A percentile compares a stretch with the other conserved stretches of the same genome.
Conservation (phyloP, 2,329 filamentous ascomycete genomes). For the Diaporthe nobilis region DNA sequence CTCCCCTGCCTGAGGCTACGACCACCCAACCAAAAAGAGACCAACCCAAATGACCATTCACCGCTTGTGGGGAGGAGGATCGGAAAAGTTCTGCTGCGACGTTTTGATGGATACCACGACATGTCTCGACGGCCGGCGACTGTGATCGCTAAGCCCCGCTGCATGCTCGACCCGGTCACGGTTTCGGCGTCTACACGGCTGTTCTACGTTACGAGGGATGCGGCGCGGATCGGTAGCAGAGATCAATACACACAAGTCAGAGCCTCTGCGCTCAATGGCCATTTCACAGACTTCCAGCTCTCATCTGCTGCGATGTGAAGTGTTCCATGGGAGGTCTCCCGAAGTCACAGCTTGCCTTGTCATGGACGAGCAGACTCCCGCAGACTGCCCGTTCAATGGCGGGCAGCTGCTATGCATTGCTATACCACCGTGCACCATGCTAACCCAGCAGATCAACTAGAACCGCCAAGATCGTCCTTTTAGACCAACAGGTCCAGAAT, state of each 20-base stretch:
- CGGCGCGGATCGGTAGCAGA: conserved; percentile 48
- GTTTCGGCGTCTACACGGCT: conserved; percentile 49
- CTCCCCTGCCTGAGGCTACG: neutral
- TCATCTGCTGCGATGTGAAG: conserved; percentile 69
- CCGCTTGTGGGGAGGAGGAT: conserved; percentile 42
- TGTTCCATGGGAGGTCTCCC: conserved; percentile 85
- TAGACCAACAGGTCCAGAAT: neutral
- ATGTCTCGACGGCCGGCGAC: conserved; percentile 25
- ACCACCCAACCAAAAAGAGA: conserved; percentile 3
- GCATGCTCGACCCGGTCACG: conserved; percentile 35
- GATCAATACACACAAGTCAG: conserved; percentile 54
- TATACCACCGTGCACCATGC: conserved; percentile 30
- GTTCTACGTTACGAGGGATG: conserved; percentile 32
- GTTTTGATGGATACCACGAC: conserved; percentile 41
- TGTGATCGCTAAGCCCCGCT: conserved; percentile 17
- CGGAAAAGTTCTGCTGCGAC: conserved; percentile 42
- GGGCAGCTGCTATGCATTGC: conserved; percentile 25
- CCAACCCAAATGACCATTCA: conserved; percentile 32
- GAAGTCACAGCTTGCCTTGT: conserved; percentile 62
- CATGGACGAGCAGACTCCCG: conserved; percentile 8
- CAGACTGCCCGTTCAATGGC: conserved; percentile 3
- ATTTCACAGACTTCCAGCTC: conserved; percentile 65
- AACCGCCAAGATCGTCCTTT: neutral
- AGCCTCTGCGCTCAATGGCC: conserved; percentile 76
- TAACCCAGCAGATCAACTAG: conserved; percentile 25